These are phyloP conservation scores for Santalum album DNA, from an alignment of 164 flowering plant genomes.

Conservation along the genomic window DNA sequence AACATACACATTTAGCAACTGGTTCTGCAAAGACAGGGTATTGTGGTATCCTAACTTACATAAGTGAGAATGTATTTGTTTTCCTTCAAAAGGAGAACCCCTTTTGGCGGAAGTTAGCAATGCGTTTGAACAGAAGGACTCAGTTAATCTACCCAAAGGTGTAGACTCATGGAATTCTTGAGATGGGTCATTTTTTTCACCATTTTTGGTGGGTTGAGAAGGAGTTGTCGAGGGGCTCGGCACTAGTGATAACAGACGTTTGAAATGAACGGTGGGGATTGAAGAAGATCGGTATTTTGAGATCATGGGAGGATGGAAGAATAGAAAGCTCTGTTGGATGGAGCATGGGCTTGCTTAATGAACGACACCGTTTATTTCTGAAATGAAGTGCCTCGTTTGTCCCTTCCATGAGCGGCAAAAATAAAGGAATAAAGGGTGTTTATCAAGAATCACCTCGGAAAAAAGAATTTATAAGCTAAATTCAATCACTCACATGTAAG, in stretches of 20 bases:
- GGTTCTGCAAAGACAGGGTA: constrained; percentile 28
- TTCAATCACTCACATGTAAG: too few relatives aligned
- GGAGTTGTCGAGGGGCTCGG: neutral
- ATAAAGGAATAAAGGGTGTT: too few relatives aligned
- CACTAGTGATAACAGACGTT: neutral
- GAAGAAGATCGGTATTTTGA: constrained; percentile 6
- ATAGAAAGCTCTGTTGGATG: too few relatives aligned
- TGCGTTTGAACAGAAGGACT: constrained; percentile 21
- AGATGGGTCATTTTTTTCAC: neutral
- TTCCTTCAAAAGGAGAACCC: constrained; percentile 28
- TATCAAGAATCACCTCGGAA: too few relatives aligned
- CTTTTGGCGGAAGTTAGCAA: constrained; percentile 27
- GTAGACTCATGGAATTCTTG: too few relatives aligned
- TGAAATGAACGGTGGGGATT: constrained; percentile 19
- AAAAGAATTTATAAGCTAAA: too few relatives aligned
- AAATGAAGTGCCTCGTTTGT: too few relatives aligned
- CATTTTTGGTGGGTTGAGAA: constrained; percentile 6
- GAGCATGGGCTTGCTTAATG: too few relatives aligned
- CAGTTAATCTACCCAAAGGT: too few relatives aligned
- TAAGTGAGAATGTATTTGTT: constrained; percentile 30
- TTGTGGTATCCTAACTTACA: constrained; percentile 23
- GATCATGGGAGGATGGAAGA: constrained; percentile 5
- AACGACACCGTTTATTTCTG: too few relatives aligned
- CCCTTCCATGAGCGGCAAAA: too few relatives aligned
- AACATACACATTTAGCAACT: constrained; percentile 31